Conservation (phyloP, 345 rosid genomes). For the Citrus trifoliata region DNA sequence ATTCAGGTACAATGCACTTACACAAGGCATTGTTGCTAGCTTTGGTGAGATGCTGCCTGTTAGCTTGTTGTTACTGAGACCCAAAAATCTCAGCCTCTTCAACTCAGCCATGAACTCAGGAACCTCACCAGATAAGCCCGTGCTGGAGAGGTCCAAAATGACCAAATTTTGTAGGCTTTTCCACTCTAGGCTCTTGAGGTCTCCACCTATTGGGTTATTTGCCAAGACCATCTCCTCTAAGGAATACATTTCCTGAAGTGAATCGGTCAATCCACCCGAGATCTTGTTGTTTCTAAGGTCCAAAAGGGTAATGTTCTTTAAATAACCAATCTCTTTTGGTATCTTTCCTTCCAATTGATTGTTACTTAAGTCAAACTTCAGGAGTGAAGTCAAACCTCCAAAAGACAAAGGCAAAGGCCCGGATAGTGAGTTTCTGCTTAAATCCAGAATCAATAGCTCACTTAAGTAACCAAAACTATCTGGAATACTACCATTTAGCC, state of each 20-base stretch:
- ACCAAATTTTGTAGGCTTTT: slow-evolving; percentile 46
- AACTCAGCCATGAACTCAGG: slow-evolving; percentile 55
- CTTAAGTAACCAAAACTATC: slow-evolving; percentile 42
- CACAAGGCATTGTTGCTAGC: slow-evolving; percentile 61
- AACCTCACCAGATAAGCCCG: slow-evolving; percentile 57
- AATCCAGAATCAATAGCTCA: slow-evolving; percentile 67
- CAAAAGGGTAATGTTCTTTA: slow-evolving; percentile 71
- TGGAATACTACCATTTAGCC: slow-evolving; percentile 58
- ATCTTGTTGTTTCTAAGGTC: slow-evolving; percentile 73
- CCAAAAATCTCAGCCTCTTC: slow-evolving; percentile 70
- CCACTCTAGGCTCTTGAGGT: slow-evolving; percentile 54
- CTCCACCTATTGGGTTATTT: slow-evolving; percentile 58
- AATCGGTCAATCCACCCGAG: slow-evolving; percentile 58
- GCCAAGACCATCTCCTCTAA: slow-evolving; percentile 67
- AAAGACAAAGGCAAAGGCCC: slow-evolving; percentile 57
- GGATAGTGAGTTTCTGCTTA: slow-evolving; percentile 69
- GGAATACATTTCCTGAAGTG: slow-evolving; percentile 56
- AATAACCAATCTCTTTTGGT: slow-evolving; percentile 41
- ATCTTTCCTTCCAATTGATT: slow-evolving; percentile 54
- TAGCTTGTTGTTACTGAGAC: slow-evolving; percentile 70
- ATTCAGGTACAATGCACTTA: slow-evolving; percentile 59
- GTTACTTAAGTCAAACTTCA: slow-evolving; percentile 86
- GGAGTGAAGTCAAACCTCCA: slow-evolving; percentile 53
- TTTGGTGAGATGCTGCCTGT: slow-evolving; percentile 49
- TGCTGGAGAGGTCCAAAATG: slow-evolving; percentile 61